These are phyloP conservation scores for Hyaloperonospora brassicae DNA, from an alignment of 352 stramenopile species.

Conservation along the genomic window DNA sequence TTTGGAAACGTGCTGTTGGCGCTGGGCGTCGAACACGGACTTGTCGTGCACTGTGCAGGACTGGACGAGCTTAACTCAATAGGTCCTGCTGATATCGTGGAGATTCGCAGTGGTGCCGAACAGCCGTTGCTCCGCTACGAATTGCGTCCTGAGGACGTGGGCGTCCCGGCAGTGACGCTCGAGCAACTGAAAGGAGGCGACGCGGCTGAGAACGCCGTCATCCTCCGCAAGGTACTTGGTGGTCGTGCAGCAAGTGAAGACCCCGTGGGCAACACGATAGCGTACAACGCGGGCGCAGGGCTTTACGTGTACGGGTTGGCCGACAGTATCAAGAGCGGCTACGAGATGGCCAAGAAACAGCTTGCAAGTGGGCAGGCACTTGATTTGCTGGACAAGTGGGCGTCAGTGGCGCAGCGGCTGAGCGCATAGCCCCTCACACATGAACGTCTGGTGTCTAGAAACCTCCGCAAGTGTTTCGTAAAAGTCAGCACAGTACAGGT, in stretches of 20 bases:
- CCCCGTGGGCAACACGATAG: slow-evolving; percentile 95
- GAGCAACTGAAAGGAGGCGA: slow-evolving; percentile 93
- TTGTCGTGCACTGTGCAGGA: slow-evolving; percentile 96
- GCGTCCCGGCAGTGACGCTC: slow-evolving; percentile 88
- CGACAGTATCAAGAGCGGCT: slow-evolving; percentile 81
- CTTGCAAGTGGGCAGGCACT: slow-evolving; percentile 62
- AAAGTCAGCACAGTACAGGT: no score
- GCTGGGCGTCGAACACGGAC: slow-evolving; percentile 93
- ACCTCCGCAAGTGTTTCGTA: no score
- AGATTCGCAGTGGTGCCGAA: slow-evolving; percentile 42
- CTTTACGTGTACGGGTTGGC: slow-evolving; percentile 96
- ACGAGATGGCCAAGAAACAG: slow-evolving; percentile 71
- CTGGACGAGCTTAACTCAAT: slow-evolving; percentile 99
- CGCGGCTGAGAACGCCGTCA: slow-evolving; percentile 91
- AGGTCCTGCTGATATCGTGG: slow-evolving; percentile 75
- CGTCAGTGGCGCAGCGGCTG: slow-evolving; percentile 43
- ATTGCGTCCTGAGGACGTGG: slow-evolving; percentile 52
- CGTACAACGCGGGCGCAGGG: slow-evolving; percentile 95
- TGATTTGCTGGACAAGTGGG: slow-evolving; percentile 57
- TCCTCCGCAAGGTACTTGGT: slow-evolving; percentile 77
- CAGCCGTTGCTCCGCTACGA: slow-evolving; percentile 40
- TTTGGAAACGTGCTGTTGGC: slow-evolving; percentile 82
- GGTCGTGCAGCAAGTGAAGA: slow-evolving; percentile 87
- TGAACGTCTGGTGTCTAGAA: slow-evolving; percentile 16
- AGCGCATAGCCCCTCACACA: slow-evolving; percentile 22